A percentile compares a stretch with the other conserved stretches of the same genome.
Conservation (phyloP, 2,329 filamentous ascomycete genomes). For the Colletotrichum brevisporum region DNA sequence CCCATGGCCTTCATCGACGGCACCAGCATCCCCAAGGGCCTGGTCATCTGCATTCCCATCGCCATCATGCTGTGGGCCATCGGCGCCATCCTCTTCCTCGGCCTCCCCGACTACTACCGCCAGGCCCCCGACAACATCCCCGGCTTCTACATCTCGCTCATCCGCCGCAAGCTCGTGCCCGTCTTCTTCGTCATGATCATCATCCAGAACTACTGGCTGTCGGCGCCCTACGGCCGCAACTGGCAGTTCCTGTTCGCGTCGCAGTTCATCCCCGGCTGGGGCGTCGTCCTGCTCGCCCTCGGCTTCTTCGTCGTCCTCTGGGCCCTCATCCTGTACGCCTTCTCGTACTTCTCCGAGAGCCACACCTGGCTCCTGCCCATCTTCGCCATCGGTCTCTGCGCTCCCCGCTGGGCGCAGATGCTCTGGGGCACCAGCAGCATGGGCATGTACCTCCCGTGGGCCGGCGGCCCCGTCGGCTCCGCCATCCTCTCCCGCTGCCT, state of each 20-base stretch:
- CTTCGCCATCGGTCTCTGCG: conserved; percentile 76
- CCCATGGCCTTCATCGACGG: conserved; percentile 48
- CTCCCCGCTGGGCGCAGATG: conserved; percentile 77
- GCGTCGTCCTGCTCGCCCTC: conserved; percentile 69
- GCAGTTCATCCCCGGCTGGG: conserved; percentile 68
- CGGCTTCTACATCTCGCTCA: conserved; percentile 74
- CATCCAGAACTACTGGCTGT: conserved; percentile 77
- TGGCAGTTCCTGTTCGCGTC: conserved; percentile 76
- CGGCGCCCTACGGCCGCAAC: conserved; percentile 75
- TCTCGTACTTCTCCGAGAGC: conserved; percentile 68
- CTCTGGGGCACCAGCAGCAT: conserved; percentile 75
- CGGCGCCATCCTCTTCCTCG: conserved; percentile 68
- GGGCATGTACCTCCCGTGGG: conserved; percentile 75
- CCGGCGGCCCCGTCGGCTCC: conserved; percentile 63
- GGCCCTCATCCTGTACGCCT: conserved; percentile 64
- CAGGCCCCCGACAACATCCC: conserved; percentile 74
- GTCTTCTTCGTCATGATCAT: conserved; percentile 77
- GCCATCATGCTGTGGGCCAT: conserved; percentile 70
- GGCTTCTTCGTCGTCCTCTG: conserved; percentile 70
- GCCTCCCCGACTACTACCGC: conserved; percentile 77
- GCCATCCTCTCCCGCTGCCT: conserved; percentile 74
- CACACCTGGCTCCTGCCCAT: conserved; percentile 78
- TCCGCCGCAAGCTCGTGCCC: conserved; percentile 74
- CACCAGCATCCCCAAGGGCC: conserved; percentile 45
- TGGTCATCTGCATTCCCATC: conserved; percentile 70